phyloP scores from a whole-genome alignment of 805 yeast genomes.

The Metschnikowia baotianmanensis region DNA sequence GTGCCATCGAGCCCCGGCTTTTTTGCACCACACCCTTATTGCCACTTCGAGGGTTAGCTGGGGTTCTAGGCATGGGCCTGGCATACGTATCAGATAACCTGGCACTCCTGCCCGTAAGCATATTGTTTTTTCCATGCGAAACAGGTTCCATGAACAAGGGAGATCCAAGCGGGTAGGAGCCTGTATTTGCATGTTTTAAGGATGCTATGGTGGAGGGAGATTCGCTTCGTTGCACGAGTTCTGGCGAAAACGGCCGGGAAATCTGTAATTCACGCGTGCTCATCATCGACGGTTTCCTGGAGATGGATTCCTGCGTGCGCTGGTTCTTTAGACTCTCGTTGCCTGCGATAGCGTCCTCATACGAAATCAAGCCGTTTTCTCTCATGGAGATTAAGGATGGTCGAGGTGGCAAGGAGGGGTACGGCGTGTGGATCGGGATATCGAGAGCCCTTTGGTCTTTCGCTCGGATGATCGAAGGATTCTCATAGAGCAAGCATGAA shows the following conservation, averaged over 20 bases:
- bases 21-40: constrained; percentile 7
- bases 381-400: constrained; percentile 15
- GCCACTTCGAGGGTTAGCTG: constrained; percentile 6
- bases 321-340: constrained; percentile 1
- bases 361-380: constrained; percentile 10
- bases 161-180: constrained; percentile 6
- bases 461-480: constrained; percentile 16
- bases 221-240: constrained; percentile 3
- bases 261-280: constrained; percentile 12
- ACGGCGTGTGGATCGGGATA: constrained; percentile 49
- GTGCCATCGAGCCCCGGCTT: constrained; percentile 4
- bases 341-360: constrained; percentile 7
- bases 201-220: constrained; percentile 4
- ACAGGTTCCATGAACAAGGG: constrained; percentile 7
- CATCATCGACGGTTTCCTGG: constrained; percentile 14
- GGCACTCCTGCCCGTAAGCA: constrained; percentile 8
- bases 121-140: not conserved
- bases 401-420: constrained; percentile 33
- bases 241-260: constrained; percentile 13
- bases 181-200: not conserved
- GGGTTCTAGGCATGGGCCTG: constrained; percentile 4
- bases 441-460: constrained; percentile 20
- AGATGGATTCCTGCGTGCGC: constrained; percentile 3
- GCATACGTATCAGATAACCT: constrained; percentile 7
- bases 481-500: constrained; percentile 65